Evolutionary conservation across 2,329 filamentous ascomycete species (phyloP).

Genomic region (Alternaria brassicae): DNA sequence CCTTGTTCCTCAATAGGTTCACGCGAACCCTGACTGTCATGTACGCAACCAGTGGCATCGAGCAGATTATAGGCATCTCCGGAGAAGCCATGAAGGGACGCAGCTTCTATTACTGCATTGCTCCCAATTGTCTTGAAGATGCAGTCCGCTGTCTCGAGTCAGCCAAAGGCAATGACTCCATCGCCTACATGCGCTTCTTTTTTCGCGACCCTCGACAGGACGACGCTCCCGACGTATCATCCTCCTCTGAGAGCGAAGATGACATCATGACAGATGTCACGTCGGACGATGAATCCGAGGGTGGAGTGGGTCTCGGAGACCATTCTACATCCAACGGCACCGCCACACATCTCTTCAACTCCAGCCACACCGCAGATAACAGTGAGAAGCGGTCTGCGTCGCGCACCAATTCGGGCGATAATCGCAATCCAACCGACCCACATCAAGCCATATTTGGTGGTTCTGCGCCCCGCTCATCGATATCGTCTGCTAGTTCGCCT

Average conservation of each 20-base stretch:
- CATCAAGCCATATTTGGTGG: conserved; percentile 40
- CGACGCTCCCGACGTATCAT: conserved; percentile 42
- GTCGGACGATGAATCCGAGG: conserved; percentile 57
- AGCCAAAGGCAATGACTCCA: conserved; percentile 89
- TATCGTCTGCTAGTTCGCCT: conserved; percentile 39
- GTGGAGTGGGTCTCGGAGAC: conserved; percentile 53
- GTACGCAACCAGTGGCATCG: conserved; percentile 81
- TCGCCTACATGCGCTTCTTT: conserved; percentile 87
- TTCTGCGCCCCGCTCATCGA: conserved; percentile 32
- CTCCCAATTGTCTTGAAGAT: conserved; percentile 76
- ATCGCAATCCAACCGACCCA: conserved; percentile 50
- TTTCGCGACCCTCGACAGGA: conserved; percentile 74
- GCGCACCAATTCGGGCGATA: conserved; percentile 57
- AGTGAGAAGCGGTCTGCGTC: conserved; percentile 31
- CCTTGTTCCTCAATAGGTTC: conserved; percentile 85
- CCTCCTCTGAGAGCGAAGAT: conserved; percentile 57
- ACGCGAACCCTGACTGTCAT: conserved; percentile 83
- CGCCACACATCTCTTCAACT: conserved; percentile 29
- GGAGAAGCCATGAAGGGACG: conserved; percentile 74
- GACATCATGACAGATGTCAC: conserved; percentile 58
- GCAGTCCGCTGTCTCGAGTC: conserved; percentile 81
- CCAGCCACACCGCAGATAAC: conserved; percentile 24
- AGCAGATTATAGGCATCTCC: conserved; percentile 75
- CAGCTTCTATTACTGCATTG: conserved; percentile 88
- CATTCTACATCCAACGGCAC: conserved; percentile 23